Evolutionary conservation across 2,329 filamentous ascomycete genomes (phyloP).

Genomic region (Tothia fuscella): DNA sequence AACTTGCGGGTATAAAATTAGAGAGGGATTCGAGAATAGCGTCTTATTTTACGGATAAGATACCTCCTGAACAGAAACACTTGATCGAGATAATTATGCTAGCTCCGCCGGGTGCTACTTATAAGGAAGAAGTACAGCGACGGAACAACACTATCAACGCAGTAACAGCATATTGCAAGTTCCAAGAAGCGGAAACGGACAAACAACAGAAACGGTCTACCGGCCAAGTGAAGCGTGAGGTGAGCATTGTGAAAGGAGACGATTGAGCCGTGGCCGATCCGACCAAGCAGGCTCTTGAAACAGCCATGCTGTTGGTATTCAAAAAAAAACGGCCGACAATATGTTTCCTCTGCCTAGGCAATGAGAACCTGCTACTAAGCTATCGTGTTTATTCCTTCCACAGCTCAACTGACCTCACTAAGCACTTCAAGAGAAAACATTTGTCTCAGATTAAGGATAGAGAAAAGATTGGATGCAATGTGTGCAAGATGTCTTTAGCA

Average conservation of each 20-base stretch:
- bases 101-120: slow-evolving; percentile 5
- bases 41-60: slow-evolving; percentile 9
- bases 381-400: slow-evolving; percentile 1
- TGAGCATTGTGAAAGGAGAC: neutral
- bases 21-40: neutral
- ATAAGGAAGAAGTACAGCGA: slow-evolving; percentile 10
- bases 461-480: slow-evolving; percentile 1
- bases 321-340: slow-evolving; percentile 11
- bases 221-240: neutral
- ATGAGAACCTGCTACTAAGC: slow-evolving; percentile 9
- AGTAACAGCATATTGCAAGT: slow-evolving; percentile 9
- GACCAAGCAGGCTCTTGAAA: slow-evolving; percentile 5
- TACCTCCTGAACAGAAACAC: slow-evolving; percentile 1
- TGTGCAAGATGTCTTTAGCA: slow-evolving; percentile 5
- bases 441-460: neutral
- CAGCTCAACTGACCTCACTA: slow-evolving; percentile 1
- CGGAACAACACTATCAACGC: slow-evolving; percentile 10
- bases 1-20: slow-evolving; percentile 8
- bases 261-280: neutral
- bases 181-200: slow-evolving; percentile 10
- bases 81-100: slow-evolving; percentile 11
- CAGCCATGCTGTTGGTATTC: slow-evolving; percentile 11
- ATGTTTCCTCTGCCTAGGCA: slow-evolving; percentile 13
- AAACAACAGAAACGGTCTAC: slow-evolving; percentile 1
- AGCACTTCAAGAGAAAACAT: slow-evolving; percentile 7